Percentiles rank a stretch among this genome's conserved stretches.
phyloP scores from a whole-genome alignment of 257 asterid genomes.

The Solanum lycopersicoides region DNA sequence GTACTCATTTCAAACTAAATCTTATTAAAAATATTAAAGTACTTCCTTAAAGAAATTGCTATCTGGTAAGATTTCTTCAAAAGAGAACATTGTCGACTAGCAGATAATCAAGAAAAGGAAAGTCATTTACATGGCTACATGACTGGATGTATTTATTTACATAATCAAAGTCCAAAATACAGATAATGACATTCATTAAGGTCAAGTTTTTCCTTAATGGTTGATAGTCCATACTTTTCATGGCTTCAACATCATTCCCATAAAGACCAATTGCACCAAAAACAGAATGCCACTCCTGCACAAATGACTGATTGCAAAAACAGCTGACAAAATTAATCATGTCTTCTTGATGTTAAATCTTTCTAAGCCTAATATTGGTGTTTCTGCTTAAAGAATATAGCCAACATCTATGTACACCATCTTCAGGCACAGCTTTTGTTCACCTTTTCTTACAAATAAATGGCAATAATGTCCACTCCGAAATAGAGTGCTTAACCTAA shows the following conservation, averaged over 20 bases:
- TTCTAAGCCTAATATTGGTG: not conserved
- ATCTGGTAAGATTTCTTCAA: not conserved
- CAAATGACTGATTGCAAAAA: not conserved
- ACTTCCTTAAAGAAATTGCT: not conserved
- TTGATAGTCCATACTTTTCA: not conserved
- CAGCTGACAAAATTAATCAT: not conserved
- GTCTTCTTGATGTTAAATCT: not conserved
- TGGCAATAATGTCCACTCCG: not conserved
- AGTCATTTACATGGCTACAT: not conserved
- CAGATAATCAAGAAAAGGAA: not conserved
- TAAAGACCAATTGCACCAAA: not conserved
- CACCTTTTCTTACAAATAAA: not conserved
- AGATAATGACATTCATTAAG: not conserved
- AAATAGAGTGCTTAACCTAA: not conserved
- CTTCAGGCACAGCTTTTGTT: not conserved
- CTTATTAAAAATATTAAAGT: not conserved
- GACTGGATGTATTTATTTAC: not conserved
- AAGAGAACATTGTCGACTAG: not conserved
- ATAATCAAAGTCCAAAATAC: not conserved
- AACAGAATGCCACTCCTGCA: not conserved
- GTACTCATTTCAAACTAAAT: not conserved
- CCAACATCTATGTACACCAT: not conserved
- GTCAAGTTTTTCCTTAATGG: not conserved
- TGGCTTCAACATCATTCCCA: not conserved
- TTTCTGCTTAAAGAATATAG: not conserved